These are phyloP conservation scores for Pseudozyma hubeiensis DNA, from an alignment of 1,284 basidiomycete species.

Conservation along the genomic window DNA sequence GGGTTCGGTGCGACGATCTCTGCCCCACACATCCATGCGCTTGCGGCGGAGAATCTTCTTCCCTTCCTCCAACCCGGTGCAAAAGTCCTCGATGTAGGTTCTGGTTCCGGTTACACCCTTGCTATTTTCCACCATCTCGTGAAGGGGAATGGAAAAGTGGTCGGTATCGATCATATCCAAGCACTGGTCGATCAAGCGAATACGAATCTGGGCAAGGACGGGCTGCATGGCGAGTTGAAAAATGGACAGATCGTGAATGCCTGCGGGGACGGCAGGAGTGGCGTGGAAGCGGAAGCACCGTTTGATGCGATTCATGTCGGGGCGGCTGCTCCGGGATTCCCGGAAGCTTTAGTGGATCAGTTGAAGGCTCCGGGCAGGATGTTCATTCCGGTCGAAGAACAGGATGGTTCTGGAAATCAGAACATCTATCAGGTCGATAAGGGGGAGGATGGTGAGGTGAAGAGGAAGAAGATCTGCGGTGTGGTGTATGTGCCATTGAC, in stretches of 20 bases:
- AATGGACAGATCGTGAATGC: slow-evolving; percentile 75
- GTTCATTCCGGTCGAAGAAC: slow-evolving; percentile 89
- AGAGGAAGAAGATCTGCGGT: slow-evolving; percentile 78
- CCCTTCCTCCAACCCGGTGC: slow-evolving; percentile 78
- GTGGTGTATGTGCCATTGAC: slow-evolving; percentile 73
- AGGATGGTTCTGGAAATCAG: slow-evolving; percentile 28
- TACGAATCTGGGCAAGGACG: slow-evolving; percentile 79
- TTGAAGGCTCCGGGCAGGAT: slow-evolving; percentile 86
- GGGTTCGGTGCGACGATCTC: slow-evolving; percentile 86
- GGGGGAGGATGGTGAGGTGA: slow-evolving; percentile 78
- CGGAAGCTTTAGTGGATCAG: slow-evolving; percentile 77
- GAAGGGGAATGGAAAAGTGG: slow-evolving; percentile 72
- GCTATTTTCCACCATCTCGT: slow-evolving; percentile 65
- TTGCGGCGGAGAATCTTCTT: slow-evolving; percentile 80
- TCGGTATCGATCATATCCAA: slow-evolving; percentile 90
- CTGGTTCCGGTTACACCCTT: slow-evolving; percentile 58
- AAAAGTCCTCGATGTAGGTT: slow-evolving; percentile 79
- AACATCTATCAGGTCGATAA: slow-evolving; percentile 70
- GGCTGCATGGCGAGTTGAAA: slow-evolving; percentile 74
- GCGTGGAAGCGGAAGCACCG: slow-evolving; percentile 73
- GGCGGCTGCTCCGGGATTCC: slow-evolving; percentile 77
- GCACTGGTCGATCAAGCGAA: slow-evolving; percentile 74
- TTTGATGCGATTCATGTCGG: slow-evolving; percentile 94
- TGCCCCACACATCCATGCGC: slow-evolving; percentile 88
- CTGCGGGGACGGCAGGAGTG: slow-evolving; percentile 80